Evolutionary conservation across 257 asterid species (phyloP).

Genomic region (Solanum ossicruentum): DNA sequence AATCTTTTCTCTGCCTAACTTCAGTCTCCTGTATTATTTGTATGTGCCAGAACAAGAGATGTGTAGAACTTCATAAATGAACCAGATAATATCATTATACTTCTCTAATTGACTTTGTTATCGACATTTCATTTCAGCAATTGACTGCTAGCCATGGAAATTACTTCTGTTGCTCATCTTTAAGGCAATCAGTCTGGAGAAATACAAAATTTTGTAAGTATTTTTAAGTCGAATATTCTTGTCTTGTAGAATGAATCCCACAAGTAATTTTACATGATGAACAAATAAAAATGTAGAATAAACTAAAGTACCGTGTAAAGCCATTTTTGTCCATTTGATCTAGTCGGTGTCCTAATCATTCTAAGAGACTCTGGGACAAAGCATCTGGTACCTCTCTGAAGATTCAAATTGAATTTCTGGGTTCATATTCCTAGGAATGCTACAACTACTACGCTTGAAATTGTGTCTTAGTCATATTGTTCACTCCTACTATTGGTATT

Average conservation of each 20-base stretch:
- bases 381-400: neutral
- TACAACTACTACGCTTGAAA: neutral
- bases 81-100: neutral
- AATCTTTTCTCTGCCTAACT: neutral
- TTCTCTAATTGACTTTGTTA: neutral
- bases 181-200: conserved; percentile 27
- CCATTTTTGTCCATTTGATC: neutral
- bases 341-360: neutral
- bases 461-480: neutral
- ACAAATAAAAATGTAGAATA: neutral
- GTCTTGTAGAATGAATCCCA: neutral
- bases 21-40: neutral
- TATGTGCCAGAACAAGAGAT: neutral
- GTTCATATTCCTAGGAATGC: neutral
- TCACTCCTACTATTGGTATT: neutral
- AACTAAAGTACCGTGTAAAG: neutral
- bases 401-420: neutral
- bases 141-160: conserved; percentile 25
- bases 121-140: conserved; percentile 24
- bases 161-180: conserved; percentile 18
- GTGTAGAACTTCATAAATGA: neutral
- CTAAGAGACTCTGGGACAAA: neutral
- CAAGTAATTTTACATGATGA: neutral
- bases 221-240: neutral
- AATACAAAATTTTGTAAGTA: conserved; percentile 43